Base-by-base conservation (phyloP, 164 flowering plant genomes). In the Stephania japonica region DNA sequence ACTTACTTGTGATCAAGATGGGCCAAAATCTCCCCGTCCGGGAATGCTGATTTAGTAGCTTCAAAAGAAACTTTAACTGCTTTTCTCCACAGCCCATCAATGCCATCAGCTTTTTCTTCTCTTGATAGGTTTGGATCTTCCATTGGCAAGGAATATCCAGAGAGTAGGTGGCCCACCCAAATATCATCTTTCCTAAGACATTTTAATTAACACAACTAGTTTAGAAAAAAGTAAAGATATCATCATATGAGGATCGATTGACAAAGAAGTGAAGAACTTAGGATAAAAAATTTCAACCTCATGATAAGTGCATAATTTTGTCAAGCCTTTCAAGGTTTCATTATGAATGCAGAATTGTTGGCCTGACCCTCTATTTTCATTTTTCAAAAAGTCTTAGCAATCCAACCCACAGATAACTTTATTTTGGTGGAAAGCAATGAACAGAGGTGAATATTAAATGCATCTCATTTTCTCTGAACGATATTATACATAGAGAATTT, bases 1-100 rank as follows among this genome's bases (percentile, higher is more conserved):
- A 78, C 94, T 86, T 79, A 94, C 98, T 92, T 94, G 32, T 92
- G 92, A 83, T 94, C 97, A 69, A 94, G 89, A 80, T 94, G 98
- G 44, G 97, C 98, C 32, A 92, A 8, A 76, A 94, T 75, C 77
- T 91, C 91, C 10, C 97, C 98, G 14, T 90, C 91, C 1, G 98
- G 98, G 73, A 94, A 94, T 76, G 95, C 91, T 65, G 81, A 76
- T 81, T 68, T 77, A 21, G 97, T 94, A 68, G 91, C 89, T 64
- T 92, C 91, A 79, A 41, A 86, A 72, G 92, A 87, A 64, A 79
- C 94, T 83, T 80, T 84, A 56, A 92, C 90, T 38, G 98, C 72
- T 77, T 91, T 71, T 76, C 74, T 89, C 98, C 98, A 94, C 32
- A 90, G 86, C 70, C 97, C 97, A 26, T 88, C 90, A 72, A 92